A percentile compares a stretch with the other conserved stretches of the same genome.
These are phyloP conservation scores for Penicillium sp. DNA, from an alignment of 2,329 filamentous ascomycete genomes.

Conservation along the genomic window DNA sequence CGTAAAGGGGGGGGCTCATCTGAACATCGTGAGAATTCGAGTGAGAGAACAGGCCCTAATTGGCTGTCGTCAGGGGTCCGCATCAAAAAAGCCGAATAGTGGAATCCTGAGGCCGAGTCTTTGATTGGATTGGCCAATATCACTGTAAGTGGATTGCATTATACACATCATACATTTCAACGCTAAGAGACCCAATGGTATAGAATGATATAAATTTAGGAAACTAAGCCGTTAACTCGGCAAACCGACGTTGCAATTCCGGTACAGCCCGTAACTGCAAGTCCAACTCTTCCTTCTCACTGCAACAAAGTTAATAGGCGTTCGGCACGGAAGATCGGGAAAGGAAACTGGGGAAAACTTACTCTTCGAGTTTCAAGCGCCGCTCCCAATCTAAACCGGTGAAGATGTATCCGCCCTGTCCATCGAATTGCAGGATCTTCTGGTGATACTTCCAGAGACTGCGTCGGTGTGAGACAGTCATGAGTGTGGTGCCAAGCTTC, in stretches of 20 bases:
- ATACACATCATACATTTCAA: constrained; percentile 11
- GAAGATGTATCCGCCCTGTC: constrained; percentile 88
- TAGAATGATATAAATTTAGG: not conserved
- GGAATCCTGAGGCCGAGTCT: not conserved
- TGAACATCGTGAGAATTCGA: constrained; percentile 5
- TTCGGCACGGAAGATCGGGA: not conserved
- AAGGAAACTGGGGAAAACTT: constrained; percentile 31
- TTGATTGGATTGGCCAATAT: not conserved
- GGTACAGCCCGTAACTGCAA: constrained; percentile 80
- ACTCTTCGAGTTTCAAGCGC: constrained; percentile 82
- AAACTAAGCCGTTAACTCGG: constrained; percentile 62
- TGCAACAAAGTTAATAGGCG: constrained; percentile 29
- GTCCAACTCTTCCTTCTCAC: constrained; percentile 91
- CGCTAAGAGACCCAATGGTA: not conserved
- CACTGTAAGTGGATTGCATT: constrained; percentile 9
- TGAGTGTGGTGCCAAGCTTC: constrained; percentile 83
- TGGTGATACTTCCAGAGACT: constrained; percentile 97
- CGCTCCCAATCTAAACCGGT: constrained; percentile 84
- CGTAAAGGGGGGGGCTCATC: not conserved
- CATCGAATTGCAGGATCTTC: constrained; percentile 94
- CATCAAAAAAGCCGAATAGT: not conserved
- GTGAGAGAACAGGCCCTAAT: not conserved
- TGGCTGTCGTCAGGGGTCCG: not conserved
- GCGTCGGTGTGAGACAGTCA: constrained; percentile 90
- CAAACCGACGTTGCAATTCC: constrained; percentile 81